phyloP scores from a whole-genome alignment of 2,329 filamentous ascomycete genomes.

The Curvularia eragrostidis region DNA sequence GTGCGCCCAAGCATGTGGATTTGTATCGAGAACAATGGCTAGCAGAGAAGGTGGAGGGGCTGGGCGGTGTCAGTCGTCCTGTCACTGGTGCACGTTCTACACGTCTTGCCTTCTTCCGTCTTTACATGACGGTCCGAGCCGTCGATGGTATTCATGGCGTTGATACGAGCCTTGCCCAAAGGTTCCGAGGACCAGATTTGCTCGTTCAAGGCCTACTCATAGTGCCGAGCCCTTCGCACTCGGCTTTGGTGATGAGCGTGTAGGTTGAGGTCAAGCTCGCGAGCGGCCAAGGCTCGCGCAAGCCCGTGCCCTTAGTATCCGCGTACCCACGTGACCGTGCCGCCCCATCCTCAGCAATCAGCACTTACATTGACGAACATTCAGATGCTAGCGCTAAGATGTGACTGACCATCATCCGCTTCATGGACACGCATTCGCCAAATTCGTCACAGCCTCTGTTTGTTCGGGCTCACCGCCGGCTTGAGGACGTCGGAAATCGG shows the following conservation, averaged over 20 bases:
- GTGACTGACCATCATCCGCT: not conserved
- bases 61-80: slow-evolving; percentile 32
- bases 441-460: not conserved
- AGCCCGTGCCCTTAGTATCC: slow-evolving; percentile 15
- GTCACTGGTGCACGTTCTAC: not conserved
- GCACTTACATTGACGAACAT: not conserved
- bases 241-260: not conserved
- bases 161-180: not conserved
- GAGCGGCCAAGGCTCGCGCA: slow-evolving; percentile 11
- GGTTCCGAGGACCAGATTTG: not conserved
- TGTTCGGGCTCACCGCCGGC: no score
- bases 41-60: slow-evolving; percentile 78
- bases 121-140: slow-evolving; percentile 58
- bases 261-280: slow-evolving; percentile 18
- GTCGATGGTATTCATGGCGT: slow-evolving; percentile 69
- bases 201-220: not conserved
- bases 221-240: not conserved
- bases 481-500: not conserved
- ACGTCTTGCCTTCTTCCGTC: slow-evolving; percentile 42
- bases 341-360: not conserved
- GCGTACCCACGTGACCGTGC: slow-evolving; percentile 19
- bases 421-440: no score
- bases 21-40: slow-evolving; percentile 92
- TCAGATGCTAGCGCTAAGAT: not conserved
- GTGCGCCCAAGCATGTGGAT: slow-evolving; percentile 90